Evolutionary conservation across 768 basidiomycete genomes (phyloP).

Genomic region (Lactifluus piperatus): DNA sequence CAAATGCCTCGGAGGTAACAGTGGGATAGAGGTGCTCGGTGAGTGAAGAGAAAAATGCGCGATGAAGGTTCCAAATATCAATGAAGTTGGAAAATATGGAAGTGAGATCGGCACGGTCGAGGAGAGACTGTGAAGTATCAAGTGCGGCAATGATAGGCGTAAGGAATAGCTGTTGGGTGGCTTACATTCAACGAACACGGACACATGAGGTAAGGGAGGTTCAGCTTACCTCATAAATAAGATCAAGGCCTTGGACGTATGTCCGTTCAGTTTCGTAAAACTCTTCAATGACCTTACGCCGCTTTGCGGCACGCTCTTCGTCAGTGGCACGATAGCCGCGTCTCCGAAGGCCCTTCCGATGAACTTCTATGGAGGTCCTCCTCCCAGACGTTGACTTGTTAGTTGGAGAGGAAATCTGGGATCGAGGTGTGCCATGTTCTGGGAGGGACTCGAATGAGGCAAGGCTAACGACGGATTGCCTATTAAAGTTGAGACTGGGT

Average conservation of each 20-base stretch:
- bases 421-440: conserved; percentile 35
- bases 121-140: conserved; percentile 57
- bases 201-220: background rate
- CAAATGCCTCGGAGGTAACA: background rate
- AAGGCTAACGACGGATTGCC: conserved; percentile 62
- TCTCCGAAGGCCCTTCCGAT: conserved; percentile 31
- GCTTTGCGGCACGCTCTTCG: conserved; percentile 44
- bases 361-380: conserved; percentile 33
- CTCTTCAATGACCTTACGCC: conserved; percentile 66
- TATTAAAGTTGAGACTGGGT: conserved; percentile 35
- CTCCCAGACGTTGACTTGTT: conserved; percentile 27
- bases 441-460: conserved; percentile 66
- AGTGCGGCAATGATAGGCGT: conserved; percentile 70
- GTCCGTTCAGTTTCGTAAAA: conserved; percentile 75
- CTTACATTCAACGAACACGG: background rate
- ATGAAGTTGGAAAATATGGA: conserved; percentile 82
- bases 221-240: conserved; percentile 64
- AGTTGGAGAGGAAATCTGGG: conserved; percentile 24
- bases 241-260: conserved; percentile 74
- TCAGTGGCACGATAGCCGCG: conserved; percentile 35
- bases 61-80: conserved; percentile 87
- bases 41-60: conserved; percentile 58
- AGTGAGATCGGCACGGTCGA: conserved; percentile 59
- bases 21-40: conserved; percentile 33
- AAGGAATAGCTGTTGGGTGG: conserved; percentile 60